phyloP scores from a whole-genome alignment of 306 rosid genomes.

The Rubus parviflorus region DNA sequence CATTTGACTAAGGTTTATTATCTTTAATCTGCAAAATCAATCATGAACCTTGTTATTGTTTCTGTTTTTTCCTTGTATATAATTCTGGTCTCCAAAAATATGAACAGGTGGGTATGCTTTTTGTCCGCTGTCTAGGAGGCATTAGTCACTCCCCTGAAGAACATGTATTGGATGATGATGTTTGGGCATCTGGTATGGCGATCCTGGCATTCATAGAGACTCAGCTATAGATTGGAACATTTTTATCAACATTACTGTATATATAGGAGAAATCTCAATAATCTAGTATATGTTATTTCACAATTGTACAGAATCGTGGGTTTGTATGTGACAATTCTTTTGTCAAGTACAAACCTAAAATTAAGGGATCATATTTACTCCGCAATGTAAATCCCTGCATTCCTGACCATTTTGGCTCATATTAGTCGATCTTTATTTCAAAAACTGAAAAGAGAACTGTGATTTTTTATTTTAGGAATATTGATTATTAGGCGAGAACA shows the following conservation, averaged over 20 bases:
- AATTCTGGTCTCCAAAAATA: slow-evolving; percentile 14
- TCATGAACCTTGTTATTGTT: not conserved
- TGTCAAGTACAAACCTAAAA: not conserved
- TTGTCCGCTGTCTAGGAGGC: slow-evolving; percentile 93
- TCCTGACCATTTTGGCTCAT: not conserved
- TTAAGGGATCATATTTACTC: not conserved
- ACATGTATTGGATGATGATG: slow-evolving; percentile 71
- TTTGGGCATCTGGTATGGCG: slow-evolving; percentile 86
- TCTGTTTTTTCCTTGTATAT: not conserved
- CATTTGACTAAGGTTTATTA: slow-evolving; percentile 75
- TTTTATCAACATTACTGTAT: not conserved
- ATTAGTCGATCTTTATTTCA: too few species aligned
- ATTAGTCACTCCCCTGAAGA: slow-evolving; percentile 91
- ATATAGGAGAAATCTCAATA: slow-evolving; percentile 6
- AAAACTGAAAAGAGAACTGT: too few species aligned
- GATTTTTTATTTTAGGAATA: too few species aligned
- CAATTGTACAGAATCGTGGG: not conserved
- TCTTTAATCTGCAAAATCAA: not conserved
- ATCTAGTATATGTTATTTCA: not conserved
- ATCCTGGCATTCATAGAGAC: slow-evolving; percentile 65
- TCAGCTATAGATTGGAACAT: slow-evolving; percentile 20
- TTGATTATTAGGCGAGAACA: too few species aligned
- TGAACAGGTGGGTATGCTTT: slow-evolving; percentile 85
- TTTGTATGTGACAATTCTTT: not conserved
- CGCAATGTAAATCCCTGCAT: not conserved